Conservation (phyloP, 345 rosid genomes). For the Gossypium ekmanianum region DNA sequence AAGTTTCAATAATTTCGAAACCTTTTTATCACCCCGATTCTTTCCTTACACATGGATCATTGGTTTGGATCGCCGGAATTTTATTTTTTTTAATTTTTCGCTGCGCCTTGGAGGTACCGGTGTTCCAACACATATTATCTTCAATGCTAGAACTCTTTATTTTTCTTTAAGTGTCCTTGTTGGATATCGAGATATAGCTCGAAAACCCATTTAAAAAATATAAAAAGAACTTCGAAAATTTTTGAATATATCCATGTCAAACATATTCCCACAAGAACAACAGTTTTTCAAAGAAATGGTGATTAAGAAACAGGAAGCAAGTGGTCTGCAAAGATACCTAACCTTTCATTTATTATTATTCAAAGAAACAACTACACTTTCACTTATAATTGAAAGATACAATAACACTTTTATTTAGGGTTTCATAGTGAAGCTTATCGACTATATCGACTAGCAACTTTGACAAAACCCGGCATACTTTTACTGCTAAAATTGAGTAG, state of each 20-base stretch:
- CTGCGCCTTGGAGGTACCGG: no score
- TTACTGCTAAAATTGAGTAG: background rate
- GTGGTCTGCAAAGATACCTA: background rate
- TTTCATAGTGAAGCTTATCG: background rate
- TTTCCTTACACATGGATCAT: no score
- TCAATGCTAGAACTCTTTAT: no score
- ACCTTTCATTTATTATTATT: background rate
- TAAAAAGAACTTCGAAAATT: background rate
- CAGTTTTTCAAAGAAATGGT: background rate
- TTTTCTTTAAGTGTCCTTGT: no score
- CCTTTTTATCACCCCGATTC: no score
- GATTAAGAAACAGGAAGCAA: background rate
- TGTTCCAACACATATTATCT: no score
- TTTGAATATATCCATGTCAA: no score
- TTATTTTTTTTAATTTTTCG: no score
- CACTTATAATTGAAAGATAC: background rate
- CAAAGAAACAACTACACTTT: background rate
- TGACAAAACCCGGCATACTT: background rate
- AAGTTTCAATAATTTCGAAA: no score
- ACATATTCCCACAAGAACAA: no score
- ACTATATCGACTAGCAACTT: background rate
- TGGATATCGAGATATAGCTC: slow-evolving; percentile 15
- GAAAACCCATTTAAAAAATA: background rate
- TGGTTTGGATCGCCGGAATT: no score
- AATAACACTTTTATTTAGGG: background rate